Conservation (phyloP, 768 basidiomycete species). For the Russula virescens region DNA sequence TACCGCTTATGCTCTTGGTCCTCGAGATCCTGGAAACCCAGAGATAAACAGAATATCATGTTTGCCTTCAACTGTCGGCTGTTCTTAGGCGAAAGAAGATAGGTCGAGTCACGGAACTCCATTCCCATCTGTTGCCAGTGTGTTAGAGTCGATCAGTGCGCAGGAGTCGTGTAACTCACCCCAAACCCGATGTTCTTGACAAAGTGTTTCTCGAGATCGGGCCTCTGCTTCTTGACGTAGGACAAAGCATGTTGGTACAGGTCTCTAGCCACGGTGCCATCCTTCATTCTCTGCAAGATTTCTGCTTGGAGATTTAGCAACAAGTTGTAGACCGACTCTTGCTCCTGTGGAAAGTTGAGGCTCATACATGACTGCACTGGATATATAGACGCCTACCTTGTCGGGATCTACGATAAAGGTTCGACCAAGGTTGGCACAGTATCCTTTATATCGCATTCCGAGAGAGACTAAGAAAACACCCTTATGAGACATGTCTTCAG, state of each 20-base stretch:
- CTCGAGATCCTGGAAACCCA: conserved; percentile 80
- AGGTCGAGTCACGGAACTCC: conserved; percentile 88
- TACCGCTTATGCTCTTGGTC: conserved; percentile 78
- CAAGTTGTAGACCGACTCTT: conserved; percentile 83
- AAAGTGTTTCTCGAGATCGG: conserved; percentile 78
- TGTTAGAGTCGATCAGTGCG: neutral
- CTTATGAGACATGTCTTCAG: conserved; percentile 76
- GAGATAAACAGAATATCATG: conserved; percentile 80
- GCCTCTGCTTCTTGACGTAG: conserved; percentile 69
- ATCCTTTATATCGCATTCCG: conserved; percentile 88
- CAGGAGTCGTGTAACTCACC: conserved; percentile 40
- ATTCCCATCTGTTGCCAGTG: conserved; percentile 68
- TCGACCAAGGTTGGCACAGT: conserved; percentile 87
- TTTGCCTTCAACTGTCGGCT: conserved; percentile 58
- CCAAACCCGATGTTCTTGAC: conserved; percentile 89
- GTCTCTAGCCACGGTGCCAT: conserved; percentile 71
- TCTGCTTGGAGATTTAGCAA: conserved; percentile 75
- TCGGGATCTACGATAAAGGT: conserved; percentile 95
- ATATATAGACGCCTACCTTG: conserved; percentile 44
- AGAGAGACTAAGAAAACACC: conserved; percentile 85
- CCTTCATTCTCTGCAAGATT: conserved; percentile 68
- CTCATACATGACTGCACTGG: neutral
- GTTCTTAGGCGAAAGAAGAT: conserved; percentile 80
- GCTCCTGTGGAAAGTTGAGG: conserved; percentile 49
- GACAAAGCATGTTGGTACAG: conserved; percentile 72